These are phyloP conservation scores for Fonsecaea erecta DNA, from an alignment of 2,329 filamentous ascomycete genomes.

Conservation along the genomic window DNA sequence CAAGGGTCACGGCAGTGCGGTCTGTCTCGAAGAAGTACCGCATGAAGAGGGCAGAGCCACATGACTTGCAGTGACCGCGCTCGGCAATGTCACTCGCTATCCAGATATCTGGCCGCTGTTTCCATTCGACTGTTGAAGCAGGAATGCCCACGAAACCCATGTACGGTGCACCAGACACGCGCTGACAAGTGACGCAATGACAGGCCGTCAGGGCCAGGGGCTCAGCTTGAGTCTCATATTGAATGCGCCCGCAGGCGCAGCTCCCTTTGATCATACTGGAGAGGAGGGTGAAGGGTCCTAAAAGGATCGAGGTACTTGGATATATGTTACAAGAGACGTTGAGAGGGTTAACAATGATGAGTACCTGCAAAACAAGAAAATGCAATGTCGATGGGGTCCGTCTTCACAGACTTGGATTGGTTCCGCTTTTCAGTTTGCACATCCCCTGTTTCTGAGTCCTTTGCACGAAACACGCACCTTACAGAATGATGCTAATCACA, in stretches of 20 bases:
- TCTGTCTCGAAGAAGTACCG: slow-evolving; percentile 44
- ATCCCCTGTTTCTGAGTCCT: too few relatives aligned
- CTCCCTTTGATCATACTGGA: slow-evolving; percentile 34
- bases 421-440: too few relatives aligned
- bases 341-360: too few relatives aligned
- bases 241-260: slow-evolving; percentile 34
- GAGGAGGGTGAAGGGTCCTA: not conserved
- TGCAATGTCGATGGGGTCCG: too few relatives aligned
- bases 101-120: slow-evolving; percentile 42
- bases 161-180: slow-evolving; percentile 53
- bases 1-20: slow-evolving; percentile 45
- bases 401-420: too few relatives aligned
- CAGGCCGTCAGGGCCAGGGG: slow-evolving; percentile 49
- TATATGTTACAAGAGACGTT: not conserved
- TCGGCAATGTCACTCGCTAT: slow-evolving; percentile 48
- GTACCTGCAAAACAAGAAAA: too few relatives aligned
- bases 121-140: slow-evolving; percentile 40
- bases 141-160: slow-evolving; percentile 51
- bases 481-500: too few relatives aligned
- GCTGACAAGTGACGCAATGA: slow-evolving; percentile 57
- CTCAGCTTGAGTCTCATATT: slow-evolving; percentile 24
- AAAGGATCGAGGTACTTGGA: not conserved
- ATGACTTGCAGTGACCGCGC: slow-evolving; percentile 52
- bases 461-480: too few relatives aligned
- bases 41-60: slow-evolving; percentile 55